Base-by-base conservation (phyloP, 2,329 filamentous ascomycete genomes). In the Colletotrichum sp. region DNA sequence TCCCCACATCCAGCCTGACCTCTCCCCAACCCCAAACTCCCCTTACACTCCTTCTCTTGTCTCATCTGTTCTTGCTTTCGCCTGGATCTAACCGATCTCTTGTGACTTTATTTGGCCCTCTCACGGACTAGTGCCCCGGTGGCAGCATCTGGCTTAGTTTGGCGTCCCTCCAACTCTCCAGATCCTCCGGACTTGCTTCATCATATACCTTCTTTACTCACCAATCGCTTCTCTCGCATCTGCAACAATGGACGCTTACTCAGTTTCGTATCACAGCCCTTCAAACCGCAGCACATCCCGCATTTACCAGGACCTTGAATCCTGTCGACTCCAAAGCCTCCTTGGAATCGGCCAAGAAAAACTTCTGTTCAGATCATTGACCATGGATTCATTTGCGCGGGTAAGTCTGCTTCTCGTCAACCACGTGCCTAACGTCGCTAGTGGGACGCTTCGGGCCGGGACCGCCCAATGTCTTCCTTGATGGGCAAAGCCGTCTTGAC, bases 221-320 rank as follows among this genome's bases (percentile, higher is more conserved):
- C 21, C 14, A 30, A 52, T 16, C 30, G 55, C 43, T 65, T 34
- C 26, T 28, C 21, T 32, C 48, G 24, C 24, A 13, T 59, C 55
- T 78, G 55, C 61, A 36, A 28, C 48, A 63, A 90, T 90, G 89
- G 89, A 90, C 83, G 87, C 88, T 87, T 88, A 89, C 83, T 86
- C 87, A 32, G 85, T 90, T 79, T 89, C 85, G 48, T 87, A 83
- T 80, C 87, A 85, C 78, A 89, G 86, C 80, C 81, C 85, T 34
- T 82, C 86, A 21, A 83, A 82, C 66, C 85, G 86, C 78, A 83
- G 81, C 71, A 83, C 85, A 30, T 90, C 89, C 60, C 86, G 84
- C 68, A 87, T 90, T 68, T 89, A 89, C 79, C 87, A 87, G 76
- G 89, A 90, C 79, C 84, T 90, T 28, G 85, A 84, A 77, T 83